Evolutionary conservation across 495 filamentous ascomycete species (phyloP).

Genomic region (Gamarada debralockiae): DNA sequence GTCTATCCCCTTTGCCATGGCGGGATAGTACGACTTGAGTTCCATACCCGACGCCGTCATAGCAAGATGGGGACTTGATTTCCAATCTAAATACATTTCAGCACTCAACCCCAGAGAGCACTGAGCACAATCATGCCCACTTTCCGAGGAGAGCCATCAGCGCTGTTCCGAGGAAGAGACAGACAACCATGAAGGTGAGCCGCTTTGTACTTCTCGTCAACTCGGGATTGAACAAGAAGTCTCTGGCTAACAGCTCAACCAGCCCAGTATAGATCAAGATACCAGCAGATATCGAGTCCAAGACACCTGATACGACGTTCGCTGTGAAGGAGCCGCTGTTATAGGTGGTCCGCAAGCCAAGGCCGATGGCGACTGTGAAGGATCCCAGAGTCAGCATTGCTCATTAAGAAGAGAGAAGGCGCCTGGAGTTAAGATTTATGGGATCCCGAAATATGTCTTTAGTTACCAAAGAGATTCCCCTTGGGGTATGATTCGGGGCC

Average conservation of each 20-base stretch:
- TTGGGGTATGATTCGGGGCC: no score
- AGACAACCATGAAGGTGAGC: slow-evolving; percentile 52
- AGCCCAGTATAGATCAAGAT: slow-evolving; percentile 79
- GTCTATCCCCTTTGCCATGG: no score
- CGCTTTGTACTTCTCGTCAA: slow-evolving; percentile 56
- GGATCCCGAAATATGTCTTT: no score
- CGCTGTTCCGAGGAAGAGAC: slow-evolving; percentile 62
- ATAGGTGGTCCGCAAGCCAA: slow-evolving; percentile 62
- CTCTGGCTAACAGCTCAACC: slow-evolving; percentile 75
- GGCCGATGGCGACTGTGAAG: slow-evolving; percentile 55
- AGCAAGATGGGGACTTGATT: no score
- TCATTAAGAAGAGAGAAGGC: no score
- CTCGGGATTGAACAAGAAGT: slow-evolving; percentile 74
- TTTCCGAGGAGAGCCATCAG: slow-evolving; percentile 76
- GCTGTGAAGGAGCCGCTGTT: slow-evolving; percentile 54
- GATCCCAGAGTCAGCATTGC: no score
- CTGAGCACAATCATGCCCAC: slow-evolving; percentile 52
- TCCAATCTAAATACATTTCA: no score
- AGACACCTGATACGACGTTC: slow-evolving; percentile 67
- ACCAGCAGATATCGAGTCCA: slow-evolving; percentile 74
- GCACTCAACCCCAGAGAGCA: no score
- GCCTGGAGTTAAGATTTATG: no score
- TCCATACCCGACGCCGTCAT: no score
- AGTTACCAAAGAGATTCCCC: no score
- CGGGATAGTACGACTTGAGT: no score